A percentile compares a stretch with the other conserved stretches of the same genome.
phyloP scores from a whole-genome alignment of 2,329 filamentous ascomycete species.

The Colletotrichum brevisporum region DNA sequence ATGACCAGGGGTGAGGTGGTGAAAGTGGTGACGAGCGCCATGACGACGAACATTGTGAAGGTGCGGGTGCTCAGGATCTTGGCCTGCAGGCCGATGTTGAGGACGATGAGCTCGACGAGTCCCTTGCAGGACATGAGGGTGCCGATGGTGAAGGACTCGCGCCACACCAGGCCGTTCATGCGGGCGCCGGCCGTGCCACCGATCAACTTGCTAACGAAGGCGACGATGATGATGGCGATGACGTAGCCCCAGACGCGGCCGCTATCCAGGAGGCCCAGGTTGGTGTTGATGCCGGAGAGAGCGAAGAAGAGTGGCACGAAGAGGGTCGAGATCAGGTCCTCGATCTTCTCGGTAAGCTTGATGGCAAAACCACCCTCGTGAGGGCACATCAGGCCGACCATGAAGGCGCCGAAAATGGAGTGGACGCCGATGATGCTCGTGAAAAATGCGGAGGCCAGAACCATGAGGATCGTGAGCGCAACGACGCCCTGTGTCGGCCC shows the following conservation, averaged over 20 bases:
- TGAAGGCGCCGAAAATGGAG: conserved; percentile 93
- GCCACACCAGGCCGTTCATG: conserved; percentile 80
- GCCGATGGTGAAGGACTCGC: conserved; percentile 85
- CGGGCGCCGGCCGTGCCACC: conserved; percentile 82
- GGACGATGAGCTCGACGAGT: conserved; percentile 85
- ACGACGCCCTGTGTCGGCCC: conserved; percentile 90
- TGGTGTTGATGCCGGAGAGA: conserved; percentile 83
- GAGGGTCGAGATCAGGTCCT: conserved; percentile 87
- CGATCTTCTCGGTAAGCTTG: conserved; percentile 92
- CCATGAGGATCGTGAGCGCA: conserved; percentile 83
- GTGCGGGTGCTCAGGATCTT: conserved; percentile 79
- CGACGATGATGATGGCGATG: conserved; percentile 81
- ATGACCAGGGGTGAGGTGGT: conserved; percentile 79
- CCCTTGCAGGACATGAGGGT: conserved; percentile 91
- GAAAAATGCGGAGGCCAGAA: conserved; percentile 86
- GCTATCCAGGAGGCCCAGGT: conserved; percentile 81
- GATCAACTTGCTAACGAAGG: conserved; percentile 82
- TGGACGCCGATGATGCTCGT: conserved; percentile 92
- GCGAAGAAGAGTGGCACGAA: conserved; percentile 91
- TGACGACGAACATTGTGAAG: conserved; percentile 88
- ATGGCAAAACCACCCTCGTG: conserved; percentile 92
- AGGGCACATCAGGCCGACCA: conserved; percentile 90
- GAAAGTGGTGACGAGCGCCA: conserved; percentile 85
- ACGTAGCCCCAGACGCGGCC: conserved; percentile 88
- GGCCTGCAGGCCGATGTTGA: conserved; percentile 81